Percentiles rank a stretch among this genome's conserved stretches.
phyloP scores from a whole-genome alignment of 164 flowering plant species.

The Liriodendron chinense region DNA sequence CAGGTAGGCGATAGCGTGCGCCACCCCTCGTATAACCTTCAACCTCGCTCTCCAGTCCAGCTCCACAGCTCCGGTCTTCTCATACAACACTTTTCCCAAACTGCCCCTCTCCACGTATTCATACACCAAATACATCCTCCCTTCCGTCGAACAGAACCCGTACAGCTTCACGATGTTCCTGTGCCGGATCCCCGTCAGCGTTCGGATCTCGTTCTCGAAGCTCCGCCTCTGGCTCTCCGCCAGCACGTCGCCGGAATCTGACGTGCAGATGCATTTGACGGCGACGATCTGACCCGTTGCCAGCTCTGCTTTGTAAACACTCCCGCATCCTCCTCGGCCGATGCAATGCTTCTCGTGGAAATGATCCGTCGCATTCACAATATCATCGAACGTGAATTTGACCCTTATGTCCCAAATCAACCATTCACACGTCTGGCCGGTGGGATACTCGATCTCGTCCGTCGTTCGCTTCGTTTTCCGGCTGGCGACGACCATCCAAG shows the following conservation, averaged over 20 bases:
- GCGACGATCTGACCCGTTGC: conserved; percentile 13
- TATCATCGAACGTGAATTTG: conserved; percentile 18
- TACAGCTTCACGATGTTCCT: conserved; percentile 34
- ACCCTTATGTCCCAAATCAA: conserved; percentile 19
- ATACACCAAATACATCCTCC: conserved; percentile 26
- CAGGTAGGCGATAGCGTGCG: conserved; percentile 23
- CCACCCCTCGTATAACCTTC: conserved; percentile 22
- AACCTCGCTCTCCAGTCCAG: conserved; percentile 24
- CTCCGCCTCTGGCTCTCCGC: neutral
- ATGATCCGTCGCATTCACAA: conserved; percentile 23
- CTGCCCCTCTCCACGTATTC: conserved; percentile 33
- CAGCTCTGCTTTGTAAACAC: conserved; percentile 29
- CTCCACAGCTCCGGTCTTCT: conserved; percentile 1
- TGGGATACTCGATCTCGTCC: neutral
- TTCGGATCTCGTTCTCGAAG: conserved; percentile 22
- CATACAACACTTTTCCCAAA: conserved; percentile 13
- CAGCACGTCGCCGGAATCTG: neutral
- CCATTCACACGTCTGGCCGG: neutral
- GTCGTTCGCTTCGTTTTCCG: neutral
- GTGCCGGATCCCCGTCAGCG: conserved; percentile 27
- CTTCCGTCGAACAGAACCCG: conserved; percentile 23
- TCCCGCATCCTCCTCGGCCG: conserved; percentile 28
- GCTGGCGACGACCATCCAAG: neutral
- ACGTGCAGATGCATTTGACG: conserved; percentile 19
- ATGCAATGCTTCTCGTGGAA: conserved; percentile 22